Conservation (phyloP, 2,329 filamentous ascomycete genomes). For the Penicillium sp. region DNA sequence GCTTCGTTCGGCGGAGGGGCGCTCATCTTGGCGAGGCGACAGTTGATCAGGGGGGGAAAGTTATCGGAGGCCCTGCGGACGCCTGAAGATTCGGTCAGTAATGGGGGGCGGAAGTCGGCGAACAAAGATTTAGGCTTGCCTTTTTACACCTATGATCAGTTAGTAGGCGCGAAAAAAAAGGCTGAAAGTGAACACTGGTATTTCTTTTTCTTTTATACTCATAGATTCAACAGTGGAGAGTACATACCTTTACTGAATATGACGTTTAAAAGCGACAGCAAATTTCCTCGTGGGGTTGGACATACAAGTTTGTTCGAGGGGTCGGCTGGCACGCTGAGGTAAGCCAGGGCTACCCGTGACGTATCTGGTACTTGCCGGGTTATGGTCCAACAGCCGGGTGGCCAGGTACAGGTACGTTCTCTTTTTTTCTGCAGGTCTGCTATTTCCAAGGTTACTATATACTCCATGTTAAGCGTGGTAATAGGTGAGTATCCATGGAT, state of each 20-base stretch:
- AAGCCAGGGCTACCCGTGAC: constrained; percentile 12
- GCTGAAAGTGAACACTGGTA: neutral
- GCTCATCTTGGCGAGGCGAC: constrained; percentile 67
- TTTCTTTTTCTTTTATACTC: neutral
- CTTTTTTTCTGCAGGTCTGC: neutral
- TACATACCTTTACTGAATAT: constrained; percentile 8
- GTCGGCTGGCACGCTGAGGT: constrained; percentile 9
- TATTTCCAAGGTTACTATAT: too few relatives aligned
- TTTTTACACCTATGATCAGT: constrained; percentile 15
- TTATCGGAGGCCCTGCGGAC: constrained; percentile 20
- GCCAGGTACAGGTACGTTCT: constrained; percentile 10
- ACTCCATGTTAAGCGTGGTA: neutral
- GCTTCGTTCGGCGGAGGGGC: constrained; percentile 79
- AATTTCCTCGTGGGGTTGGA: constrained; percentile 12
- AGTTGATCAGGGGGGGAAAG: constrained; percentile 20
- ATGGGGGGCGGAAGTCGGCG: constrained; percentile 13
- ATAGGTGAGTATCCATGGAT: neutral
- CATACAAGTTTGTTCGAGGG: constrained; percentile 11
- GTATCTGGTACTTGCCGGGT: constrained; percentile 6
- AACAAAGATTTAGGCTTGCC: constrained; percentile 20
- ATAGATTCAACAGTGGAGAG: neutral
- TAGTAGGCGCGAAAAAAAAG: neutral
- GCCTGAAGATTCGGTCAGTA: constrained; percentile 20
- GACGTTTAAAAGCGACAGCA: constrained; percentile 9
- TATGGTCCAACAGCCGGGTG: neutral